Percentiles rank a stretch among this genome's conserved stretches.
These are phyloP conservation scores for Aspergillus luchuensis DNA, from an alignment of 2,329 filamentous ascomycete genomes.

Conservation along the genomic window DNA sequence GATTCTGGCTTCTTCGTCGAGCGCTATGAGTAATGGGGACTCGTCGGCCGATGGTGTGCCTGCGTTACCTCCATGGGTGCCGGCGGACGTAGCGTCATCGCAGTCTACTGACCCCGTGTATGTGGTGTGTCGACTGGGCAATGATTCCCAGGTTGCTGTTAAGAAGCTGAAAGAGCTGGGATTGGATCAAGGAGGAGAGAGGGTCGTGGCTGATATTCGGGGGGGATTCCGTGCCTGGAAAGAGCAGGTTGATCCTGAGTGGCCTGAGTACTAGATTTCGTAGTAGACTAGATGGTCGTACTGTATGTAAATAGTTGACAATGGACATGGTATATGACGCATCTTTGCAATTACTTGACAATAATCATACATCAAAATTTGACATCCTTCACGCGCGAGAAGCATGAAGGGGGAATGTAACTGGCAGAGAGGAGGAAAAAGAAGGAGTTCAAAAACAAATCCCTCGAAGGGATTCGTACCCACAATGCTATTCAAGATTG, in stretches of 20 bases:
- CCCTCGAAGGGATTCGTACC: conserved; percentile 2
- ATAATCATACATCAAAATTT: no score
- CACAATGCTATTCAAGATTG: background rate
- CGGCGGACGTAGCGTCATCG: conserved; percentile 24
- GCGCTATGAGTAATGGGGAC: background rate
- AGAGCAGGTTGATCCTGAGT: conserved; percentile 44
- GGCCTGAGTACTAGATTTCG: conserved; percentile 40
- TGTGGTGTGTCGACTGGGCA: conserved; percentile 52
- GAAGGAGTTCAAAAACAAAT: background rate
- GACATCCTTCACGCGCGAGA: no score
- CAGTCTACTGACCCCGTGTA: conserved; percentile 40
- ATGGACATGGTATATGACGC: background rate
- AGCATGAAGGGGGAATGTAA: background rate
- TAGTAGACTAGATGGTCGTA: background rate
- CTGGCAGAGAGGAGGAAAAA: background rate
- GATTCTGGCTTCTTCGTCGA: conserved; percentile 34
- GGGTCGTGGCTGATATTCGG: conserved; percentile 44
- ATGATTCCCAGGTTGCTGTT: conserved; percentile 52
- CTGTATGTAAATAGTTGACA: background rate
- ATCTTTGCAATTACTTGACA: background rate
- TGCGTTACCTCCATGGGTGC: conserved; percentile 32
- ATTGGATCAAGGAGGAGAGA: conserved; percentile 34
- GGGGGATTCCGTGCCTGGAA: conserved; percentile 49
- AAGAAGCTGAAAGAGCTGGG: conserved; percentile 44
- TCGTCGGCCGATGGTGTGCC: background rate